Base-by-base conservation (phyloP, 192 early-diverging fungal genomes). In the Backusella sp. region DNA sequence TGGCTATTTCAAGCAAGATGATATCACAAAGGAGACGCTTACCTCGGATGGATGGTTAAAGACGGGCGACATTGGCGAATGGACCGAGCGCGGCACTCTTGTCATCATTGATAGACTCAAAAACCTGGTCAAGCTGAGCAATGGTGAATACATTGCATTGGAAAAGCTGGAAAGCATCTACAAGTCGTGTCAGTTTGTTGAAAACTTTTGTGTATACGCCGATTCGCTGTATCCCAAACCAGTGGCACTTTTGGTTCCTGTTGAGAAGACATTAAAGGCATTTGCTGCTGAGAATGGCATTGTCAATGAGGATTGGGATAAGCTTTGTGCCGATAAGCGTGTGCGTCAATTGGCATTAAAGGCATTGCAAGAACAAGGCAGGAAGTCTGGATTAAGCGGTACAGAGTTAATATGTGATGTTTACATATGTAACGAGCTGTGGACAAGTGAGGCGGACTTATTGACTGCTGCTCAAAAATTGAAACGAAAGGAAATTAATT, bases 381-480 rank as follows among this genome's bases (percentile, higher is more conserved):
- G 91, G 77, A 73, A 79, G n/a, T 83, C 86, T 77, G 88, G 85
- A 0, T 85, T 99, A 73, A 91, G 89, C 76, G 82, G 86, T 17
- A 89, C 91, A 26, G 96, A 99, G 84, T 81, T 91, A 72, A 69
- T 98, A 41, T 80, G 87, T n/a, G 85, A 83, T 52, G 86, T 97
- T 35, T 82, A 87, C 36, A 70, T 99, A 41, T 87, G 86, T 70
- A 73, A 77, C 3, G 95, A 94, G 42, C 89, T 94, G 77, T 99
- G 98, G 98, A 97, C 95, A 9, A 88, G 95, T 11, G 89, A 97
- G 84, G 71, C 70, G 56, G 91, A 88, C 12, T 77, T 92, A 75
- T 83, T 95, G 82, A 99, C 96, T n/a, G 94, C 97, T 34, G 96
- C 96, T 21, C 92, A 92, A 85, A 98, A 98, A 85, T 82, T 98